phyloP scores from a whole-genome alignment of 2,329 filamentous ascomycete genomes.

The Neofusicoccum kwambonambiense region DNA sequence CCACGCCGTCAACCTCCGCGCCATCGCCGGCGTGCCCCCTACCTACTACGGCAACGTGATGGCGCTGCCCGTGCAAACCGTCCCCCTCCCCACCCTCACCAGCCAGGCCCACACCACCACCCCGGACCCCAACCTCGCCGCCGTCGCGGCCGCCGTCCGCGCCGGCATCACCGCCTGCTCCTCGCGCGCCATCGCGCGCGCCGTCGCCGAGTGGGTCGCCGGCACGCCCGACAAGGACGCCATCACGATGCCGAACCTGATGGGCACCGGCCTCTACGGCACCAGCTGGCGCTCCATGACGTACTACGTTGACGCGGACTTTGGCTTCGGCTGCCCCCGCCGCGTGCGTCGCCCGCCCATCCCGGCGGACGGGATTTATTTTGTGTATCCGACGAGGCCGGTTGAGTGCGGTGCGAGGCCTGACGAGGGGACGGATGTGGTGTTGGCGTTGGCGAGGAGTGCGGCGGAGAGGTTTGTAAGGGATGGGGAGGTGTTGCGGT shows the following conservation, averaged over 20 bases:
- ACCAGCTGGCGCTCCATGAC: constrained; percentile 30
- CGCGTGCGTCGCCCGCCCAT: constrained; percentile 22
- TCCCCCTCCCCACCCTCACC: constrained; percentile 21
- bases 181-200: constrained; percentile 20
- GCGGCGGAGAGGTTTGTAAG: constrained; percentile 19
- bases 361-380: constrained; percentile 22
- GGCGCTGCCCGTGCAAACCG: constrained; percentile 19
- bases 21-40: constrained; percentile 22
- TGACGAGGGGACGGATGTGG: constrained; percentile 25
- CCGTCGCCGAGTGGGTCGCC: constrained; percentile 25
- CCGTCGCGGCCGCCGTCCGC: constrained; percentile 25
- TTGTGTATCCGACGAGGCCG: constrained; percentile 22
- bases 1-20: constrained; percentile 26
- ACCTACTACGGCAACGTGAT: constrained; percentile 26
- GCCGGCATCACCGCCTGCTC: constrained; percentile 25
- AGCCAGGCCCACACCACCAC: constrained; percentile 19
- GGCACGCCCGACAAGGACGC: constrained; percentile 24
- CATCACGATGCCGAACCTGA: constrained; percentile 25
- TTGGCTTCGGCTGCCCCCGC: constrained; percentile 29
- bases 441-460: constrained; percentile 19
- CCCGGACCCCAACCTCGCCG: not conserved
- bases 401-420: not conserved
- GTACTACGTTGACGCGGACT: constrained; percentile 28
- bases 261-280: constrained; percentile 27
- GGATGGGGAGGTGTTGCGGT: constrained; percentile 24